Evolutionary conservation across 2,329 filamentous ascomycete species (phyloP).

Genomic region (Exophiala sp.): DNA sequence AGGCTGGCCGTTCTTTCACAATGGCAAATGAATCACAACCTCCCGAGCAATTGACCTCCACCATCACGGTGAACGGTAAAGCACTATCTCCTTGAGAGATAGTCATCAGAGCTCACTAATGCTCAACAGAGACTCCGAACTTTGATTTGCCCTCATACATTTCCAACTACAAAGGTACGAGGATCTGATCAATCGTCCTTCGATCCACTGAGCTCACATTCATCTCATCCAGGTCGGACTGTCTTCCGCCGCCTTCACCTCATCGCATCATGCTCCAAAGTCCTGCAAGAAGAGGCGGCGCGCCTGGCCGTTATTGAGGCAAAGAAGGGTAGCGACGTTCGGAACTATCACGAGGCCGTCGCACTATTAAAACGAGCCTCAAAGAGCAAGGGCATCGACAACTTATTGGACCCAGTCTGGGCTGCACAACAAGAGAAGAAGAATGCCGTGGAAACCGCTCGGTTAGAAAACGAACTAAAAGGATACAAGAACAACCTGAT

Average conservation of each 20-base stretch:
- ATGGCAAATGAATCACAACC: constrained; percentile 18
- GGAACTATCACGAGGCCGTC: constrained; percentile 66
- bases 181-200: neutral
- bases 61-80: constrained; percentile 20
- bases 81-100: neutral
- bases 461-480: constrained; percentile 81
- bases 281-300: constrained; percentile 74
- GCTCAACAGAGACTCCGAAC: constrained; percentile 66
- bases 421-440: constrained; percentile 62
- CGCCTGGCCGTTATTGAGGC: constrained; percentile 73
- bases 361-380: constrained; percentile 58
- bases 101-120: constrained; percentile 3
- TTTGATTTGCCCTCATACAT: constrained; percentile 91
- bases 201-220: neutral
- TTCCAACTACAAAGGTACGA: constrained; percentile 74
- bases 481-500: constrained; percentile 96
- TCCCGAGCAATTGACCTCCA: constrained; percentile 14
- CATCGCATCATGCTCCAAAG: constrained; percentile 74
- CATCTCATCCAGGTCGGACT: constrained; percentile 65
- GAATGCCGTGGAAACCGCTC: constrained; percentile 66
- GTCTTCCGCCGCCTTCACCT: constrained; percentile 75
- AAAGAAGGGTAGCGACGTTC: constrained; percentile 70
- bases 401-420: constrained; percentile 69
- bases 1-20: neutral
- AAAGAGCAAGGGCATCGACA: constrained; percentile 65